Base-by-base conservation (phyloP, 306 rosid genomes). In the Sechiopsis laciniata region DNA sequence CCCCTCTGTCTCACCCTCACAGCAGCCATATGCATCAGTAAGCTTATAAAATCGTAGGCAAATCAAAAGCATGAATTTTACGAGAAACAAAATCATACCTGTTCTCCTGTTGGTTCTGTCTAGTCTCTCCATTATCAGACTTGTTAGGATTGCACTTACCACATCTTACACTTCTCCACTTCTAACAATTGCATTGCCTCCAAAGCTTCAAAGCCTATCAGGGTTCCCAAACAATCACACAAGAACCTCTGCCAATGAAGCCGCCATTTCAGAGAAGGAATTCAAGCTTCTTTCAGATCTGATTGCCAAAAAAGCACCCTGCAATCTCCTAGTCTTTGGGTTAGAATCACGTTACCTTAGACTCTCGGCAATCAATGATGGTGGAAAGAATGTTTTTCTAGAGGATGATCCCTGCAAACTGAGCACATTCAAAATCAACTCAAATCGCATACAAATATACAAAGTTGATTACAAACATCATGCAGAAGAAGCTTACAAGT, bases 261-360 rank as follows among this genome's bases (percentile, higher is more conserved):
- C 60, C 20, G 7, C 26, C 55, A 77, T 90, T 55, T 66, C 83
- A 21, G 81, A 86, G 72, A 90, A 89, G 79, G 97, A 90, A 84
- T 86, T 84, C 84, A 82, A 55, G 62, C 84, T 86, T 74, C 82
- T 94, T 8, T 80, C 76, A 56, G 64, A 82, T 68, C 85, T 94
- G 78, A 81, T 94, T 65, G 76, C 89, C 59, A 77, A 72, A 11
- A 94, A 77, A 82, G 71, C 86, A 26, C 97, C 97, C 59, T 90
- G 97, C 87, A 94, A 90, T 85, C 87, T 94, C 56, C 97, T 94
- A 51, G 75, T 94, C 74, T 94, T 94, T 32, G 97, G 98, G 71
- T 72, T 90, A 22, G 88, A 89, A 56, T 78, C 84, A 6, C 88
- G 87, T 75, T 86, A 86, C 79, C 85, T 85, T 6, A n/a, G 67